These are phyloP conservation scores for Teunomyces tritomae DNA, from an alignment of 805 yeast genomes.

Conservation along the genomic window DNA sequence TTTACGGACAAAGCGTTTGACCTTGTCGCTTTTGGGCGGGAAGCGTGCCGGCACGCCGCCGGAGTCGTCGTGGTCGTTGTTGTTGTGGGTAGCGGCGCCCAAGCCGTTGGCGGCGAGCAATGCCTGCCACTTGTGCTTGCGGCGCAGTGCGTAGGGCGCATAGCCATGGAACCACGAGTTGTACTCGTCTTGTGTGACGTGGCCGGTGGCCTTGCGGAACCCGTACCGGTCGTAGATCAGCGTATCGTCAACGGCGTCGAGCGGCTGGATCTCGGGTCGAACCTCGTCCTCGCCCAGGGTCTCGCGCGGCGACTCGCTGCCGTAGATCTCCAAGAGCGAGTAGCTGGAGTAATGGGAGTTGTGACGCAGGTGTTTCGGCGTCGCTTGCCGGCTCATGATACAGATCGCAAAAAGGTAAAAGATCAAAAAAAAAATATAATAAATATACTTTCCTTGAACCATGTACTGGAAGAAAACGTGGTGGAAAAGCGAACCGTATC, in stretches of 20 bases:
- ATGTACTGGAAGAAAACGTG: constrained; percentile 36
- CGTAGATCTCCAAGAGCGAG: constrained; percentile 38
- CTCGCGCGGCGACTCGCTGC: constrained; percentile 17
- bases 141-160: constrained; percentile 55
- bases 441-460: no score
- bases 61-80: no score
- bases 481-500: constrained; percentile 21
- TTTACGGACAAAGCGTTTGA: constrained; percentile 77
- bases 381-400: neutral
- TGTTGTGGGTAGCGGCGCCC: constrained; percentile 19
- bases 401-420: neutral
- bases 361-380: constrained; percentile 24
- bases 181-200: constrained; percentile 53
- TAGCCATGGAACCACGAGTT: constrained; percentile 76
- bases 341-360: constrained; percentile 36
- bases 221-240: constrained; percentile 70
- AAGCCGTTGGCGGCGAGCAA: constrained; percentile 71
- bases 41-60: constrained; percentile 52
- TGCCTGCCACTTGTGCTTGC: constrained; percentile 75
- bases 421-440: neutral
- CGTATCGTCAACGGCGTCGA: constrained; percentile 1
- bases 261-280: neutral
- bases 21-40: constrained; percentile 75
- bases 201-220: constrained; percentile 63
- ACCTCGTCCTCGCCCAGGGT: neutral